Evolutionary conservation across 2,329 filamentous ascomycete genomes (phyloP), one percentile per base, ranked within the genome.

Genomic region (Colletotrichum navitas): DNA sequence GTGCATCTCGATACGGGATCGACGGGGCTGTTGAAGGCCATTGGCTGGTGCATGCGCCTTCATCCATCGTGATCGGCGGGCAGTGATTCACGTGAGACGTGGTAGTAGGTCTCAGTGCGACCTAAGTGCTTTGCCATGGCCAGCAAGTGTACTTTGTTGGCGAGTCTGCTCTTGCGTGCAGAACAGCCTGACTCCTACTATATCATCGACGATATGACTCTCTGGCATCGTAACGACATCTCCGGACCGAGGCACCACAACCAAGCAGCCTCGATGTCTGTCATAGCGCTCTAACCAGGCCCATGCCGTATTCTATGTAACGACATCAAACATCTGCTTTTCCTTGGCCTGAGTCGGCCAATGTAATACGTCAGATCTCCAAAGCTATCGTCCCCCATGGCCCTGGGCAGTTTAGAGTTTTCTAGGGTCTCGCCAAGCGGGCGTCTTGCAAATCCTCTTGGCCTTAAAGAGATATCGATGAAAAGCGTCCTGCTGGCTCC

Each of bases 391-490:
- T 39, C 24, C 43, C n/a, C 64, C 45, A 34, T 45, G 64, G 26
- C 32, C 58, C 68, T 68, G 36, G 58, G 18, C 52, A 21, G 39
- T 71, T 71, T 71, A 60, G 59, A 63, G 64, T 71, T 65, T 66
- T 24, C 43, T 16, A 63, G 47, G 61, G n/a, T 36, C 41, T 49
- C 45, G 60, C 49, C 45, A 51, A 56, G 62, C 61, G 51, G 64
- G 69, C 63, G 61, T 65, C 43, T 29, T 32, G 54, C 32, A 59
- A 74, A 73, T 63, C 69, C 63, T 64, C 63, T 69, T 70, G 70
- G 43, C 66, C 65, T 18, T 52, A 67, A 60, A 41, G 61, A 73
- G 68, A 24, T 34, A 12, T 61, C 68, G 65, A 66, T 70, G 52
- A 63, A 36, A 24, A 70, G 34, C 29, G 52, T 39, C 36, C 29